These are phyloP conservation scores for Cercospora sp. DNA, from an alignment of 2,329 filamentous ascomycete genomes.

Conservation along the genomic window DNA sequence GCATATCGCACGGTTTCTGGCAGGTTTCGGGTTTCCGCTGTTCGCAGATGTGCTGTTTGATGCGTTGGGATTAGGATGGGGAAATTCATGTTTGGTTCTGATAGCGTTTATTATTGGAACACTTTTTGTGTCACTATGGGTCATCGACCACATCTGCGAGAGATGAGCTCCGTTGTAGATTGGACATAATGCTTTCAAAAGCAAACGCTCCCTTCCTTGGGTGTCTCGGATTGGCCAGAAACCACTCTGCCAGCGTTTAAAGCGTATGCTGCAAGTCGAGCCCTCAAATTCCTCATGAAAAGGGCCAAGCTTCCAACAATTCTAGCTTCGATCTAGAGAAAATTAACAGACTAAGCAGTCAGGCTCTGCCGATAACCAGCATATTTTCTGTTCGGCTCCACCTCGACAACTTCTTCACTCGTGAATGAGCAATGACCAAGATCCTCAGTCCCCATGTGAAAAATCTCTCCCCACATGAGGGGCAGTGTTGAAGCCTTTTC, in stretches of 20 bases:
- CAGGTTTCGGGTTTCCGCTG: not conserved
- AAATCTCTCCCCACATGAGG: conserved; percentile 28
- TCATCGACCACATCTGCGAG: not conserved
- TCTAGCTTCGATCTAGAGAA: too few relatives aligned
- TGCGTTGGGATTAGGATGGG: not conserved
- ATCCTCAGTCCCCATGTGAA: conserved; percentile 10
- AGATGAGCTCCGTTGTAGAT: not conserved
- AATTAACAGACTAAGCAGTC: too few relatives aligned
- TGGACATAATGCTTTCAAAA: not conserved
- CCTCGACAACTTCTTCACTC: conserved; percentile 15
- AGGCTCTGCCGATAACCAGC: too few relatives aligned
- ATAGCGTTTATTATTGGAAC: not conserved
- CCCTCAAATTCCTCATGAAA: too few relatives aligned
- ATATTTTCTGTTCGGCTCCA: too few relatives aligned
- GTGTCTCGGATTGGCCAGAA: too few relatives aligned
- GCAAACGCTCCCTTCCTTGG: too few relatives aligned
- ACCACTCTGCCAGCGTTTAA: too few relatives aligned
- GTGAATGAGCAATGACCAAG: conserved; percentile 28
- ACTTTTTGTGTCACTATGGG: not conserved
- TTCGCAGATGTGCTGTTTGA: not conserved
- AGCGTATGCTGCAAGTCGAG: too few relatives aligned
- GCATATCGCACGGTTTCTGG: not conserved
- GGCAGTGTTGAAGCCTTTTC: conserved; percentile 24
- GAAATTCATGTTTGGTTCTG: not conserved
- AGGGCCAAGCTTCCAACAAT: too few relatives aligned